Base-by-base conservation (phyloP, 331 rosid genomes). In the Malus hybrid region DNA sequence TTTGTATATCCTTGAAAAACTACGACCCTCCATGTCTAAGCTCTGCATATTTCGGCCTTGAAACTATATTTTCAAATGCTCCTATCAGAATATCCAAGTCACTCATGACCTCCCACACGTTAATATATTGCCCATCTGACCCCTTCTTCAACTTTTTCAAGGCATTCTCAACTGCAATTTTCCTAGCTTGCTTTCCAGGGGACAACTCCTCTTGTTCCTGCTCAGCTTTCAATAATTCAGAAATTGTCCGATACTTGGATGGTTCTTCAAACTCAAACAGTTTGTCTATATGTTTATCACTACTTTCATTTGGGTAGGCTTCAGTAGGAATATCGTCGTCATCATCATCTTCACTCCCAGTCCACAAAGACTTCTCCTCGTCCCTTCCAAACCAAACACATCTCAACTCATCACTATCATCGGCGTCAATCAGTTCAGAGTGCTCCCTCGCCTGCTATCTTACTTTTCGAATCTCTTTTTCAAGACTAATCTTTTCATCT, bases 331-430 rank as follows among this genome's bases (percentile, higher is more conserved):
- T 75, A 79, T 93, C 97, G 3, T 87, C 84, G 1, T 91, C 98
- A 3, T 84, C 91, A n/a, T 93, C 97, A 75, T 87, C 88, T 74
- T 93, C 98, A 78, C 90, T 92, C 19, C 96, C 96, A 11, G 97
- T 93, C 98, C 97, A 93, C 19, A 89, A 79, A 27, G 97, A 89
- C 86, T 89, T 93, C 82, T 93, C 98, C 66, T 87, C 97, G 57
- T 93, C 98, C 69, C 96, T 91, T 76, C 86, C 97, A 6, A 94
- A 93, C 93, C 92, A 91, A 55, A 93, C 91, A 80, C 98, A 91
- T 82, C 84, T 77, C 85, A 93, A 71, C 71, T 91, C 97, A 75
- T 91, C 96, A 68, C 96, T 91, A 68, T 91, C 96, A 85, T 93
- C 96, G 0, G 85, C 98, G 82, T 93, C 90, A 59, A 93, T 85